Evolutionary conservation across 306 rosid species (phyloP).

Genomic region (Lupinus albus): DNA sequence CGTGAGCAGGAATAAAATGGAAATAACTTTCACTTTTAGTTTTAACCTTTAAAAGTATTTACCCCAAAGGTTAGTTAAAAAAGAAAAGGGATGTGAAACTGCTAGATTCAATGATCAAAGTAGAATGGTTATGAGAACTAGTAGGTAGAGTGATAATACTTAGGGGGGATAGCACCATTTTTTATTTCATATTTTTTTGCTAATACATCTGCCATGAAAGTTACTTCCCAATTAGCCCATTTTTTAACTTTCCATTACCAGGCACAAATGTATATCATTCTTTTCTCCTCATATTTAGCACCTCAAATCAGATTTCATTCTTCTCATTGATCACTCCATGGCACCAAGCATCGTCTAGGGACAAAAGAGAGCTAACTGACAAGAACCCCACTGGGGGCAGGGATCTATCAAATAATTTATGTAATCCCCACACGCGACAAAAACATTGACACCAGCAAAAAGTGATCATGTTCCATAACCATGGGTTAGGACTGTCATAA

Average conservation of each 20-base stretch:
- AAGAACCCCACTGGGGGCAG: background rate
- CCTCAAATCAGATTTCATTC: slow-evolving; percentile 14
- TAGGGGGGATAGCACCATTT: background rate
- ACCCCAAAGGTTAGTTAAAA: slow-evolving; percentile 8
- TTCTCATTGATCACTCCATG: background rate
- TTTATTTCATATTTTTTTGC: background rate
- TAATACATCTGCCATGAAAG: slow-evolving; percentile 13
- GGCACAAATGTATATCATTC: background rate
- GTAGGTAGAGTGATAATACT: background rate
- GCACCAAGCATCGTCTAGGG: slow-evolving; percentile 24
- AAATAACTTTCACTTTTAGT: background rate
- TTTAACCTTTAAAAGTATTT: slow-evolving; percentile 1
- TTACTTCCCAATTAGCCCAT: background rate
- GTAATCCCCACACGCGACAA: slow-evolving; percentile 3
- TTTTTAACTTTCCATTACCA: slow-evolving; percentile 13
- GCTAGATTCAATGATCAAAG: slow-evolving; percentile 18
- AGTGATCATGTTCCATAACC: slow-evolving; percentile 23
- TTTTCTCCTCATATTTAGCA: background rate
- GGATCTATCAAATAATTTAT: background rate
- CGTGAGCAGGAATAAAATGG: background rate
- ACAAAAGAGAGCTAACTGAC: background rate
- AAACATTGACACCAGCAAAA: background rate
- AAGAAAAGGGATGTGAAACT: slow-evolving; percentile 11
- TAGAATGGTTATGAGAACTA: slow-evolving; percentile 6
- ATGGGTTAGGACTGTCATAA: slow-evolving; percentile 10